Percentiles rank a stretch among this genome's conserved stretches.
Conservation (phyloP, 495 filamentous ascomycete genomes). For the Talaromyces liani region DNA sequence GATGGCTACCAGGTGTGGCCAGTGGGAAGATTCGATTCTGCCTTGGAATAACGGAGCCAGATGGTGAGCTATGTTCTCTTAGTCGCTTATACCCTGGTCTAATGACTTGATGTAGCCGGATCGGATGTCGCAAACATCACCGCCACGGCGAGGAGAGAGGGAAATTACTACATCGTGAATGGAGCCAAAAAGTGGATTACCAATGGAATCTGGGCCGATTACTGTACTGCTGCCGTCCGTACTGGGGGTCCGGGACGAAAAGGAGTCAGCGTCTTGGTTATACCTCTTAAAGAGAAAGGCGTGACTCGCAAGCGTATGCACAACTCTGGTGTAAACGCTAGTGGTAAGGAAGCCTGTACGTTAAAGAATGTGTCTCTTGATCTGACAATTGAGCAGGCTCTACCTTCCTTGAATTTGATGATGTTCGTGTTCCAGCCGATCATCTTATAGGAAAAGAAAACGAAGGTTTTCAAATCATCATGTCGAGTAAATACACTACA, state of each 20-base stretch:
- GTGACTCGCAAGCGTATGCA: slow-evolving; percentile 64
- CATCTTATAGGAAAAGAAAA: slow-evolving; percentile 40
- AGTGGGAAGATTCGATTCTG: slow-evolving; percentile 42
- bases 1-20: slow-evolving; percentile 43
- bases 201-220: slow-evolving; percentile 46
- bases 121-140: slow-evolving; percentile 48
- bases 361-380: slow-evolving; percentile 22
- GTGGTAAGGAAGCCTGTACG: slow-evolving; percentile 22
- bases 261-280: slow-evolving; percentile 46
- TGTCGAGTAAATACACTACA: slow-evolving; percentile 31
- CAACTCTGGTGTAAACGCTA: slow-evolving; percentile 56
- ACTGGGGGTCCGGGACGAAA: slow-evolving; percentile 40
- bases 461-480: slow-evolving; percentile 41
- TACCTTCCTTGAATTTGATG: slow-evolving; percentile 41
- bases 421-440: slow-evolving; percentile 36
- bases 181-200: slow-evolving; percentile 55
- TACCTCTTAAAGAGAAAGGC: slow-evolving; percentile 38
- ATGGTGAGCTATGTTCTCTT: slow-evolving; percentile 23
- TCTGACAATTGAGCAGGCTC: slow-evolving; percentile 22
- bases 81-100: background rate
- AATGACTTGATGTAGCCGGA: slow-evolving; percentile 23
- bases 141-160: slow-evolving; percentile 39
- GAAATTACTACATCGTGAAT: slow-evolving; percentile 45
- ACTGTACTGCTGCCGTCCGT: slow-evolving; percentile 46
- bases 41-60: slow-evolving; percentile 50